Base-by-base conservation (phyloP, 192 early-diverging fungal genomes). In the Coemansia reversa region DNA sequence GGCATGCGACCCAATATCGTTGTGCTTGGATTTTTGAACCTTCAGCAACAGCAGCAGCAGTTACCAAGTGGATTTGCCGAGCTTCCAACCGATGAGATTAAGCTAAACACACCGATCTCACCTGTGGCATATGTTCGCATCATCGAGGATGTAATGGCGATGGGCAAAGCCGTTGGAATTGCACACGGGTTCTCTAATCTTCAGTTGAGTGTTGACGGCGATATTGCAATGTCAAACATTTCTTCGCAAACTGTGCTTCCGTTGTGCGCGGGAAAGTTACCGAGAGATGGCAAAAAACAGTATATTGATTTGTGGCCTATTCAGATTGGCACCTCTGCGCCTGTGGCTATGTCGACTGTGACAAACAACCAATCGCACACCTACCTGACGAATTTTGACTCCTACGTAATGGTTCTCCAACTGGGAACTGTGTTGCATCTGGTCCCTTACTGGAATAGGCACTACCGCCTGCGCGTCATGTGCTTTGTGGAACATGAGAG, bases 231-330 rank as follows among this genome's bases (percentile, higher is more conserved):
- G 67, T 39, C 33, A 32, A 58, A 47, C 62, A 52, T 25, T 3
- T 51, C 19, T 24, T 9, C 18, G 33, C 42, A 11, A 35, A 32
- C n/a, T 57, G 25, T 14, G 64, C 27, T 58, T 24, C 57, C 42
- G 9, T 58, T 52, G 54, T n/a, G 35, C 8, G 35, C 19, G 1
- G 27, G 14, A 49, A 23, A 16, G 11, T 48, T 18, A 18, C 22
- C 47, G 9, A 50, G 5, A 24, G 29, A 22, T 33, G 54, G 27
- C 53, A n/a, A n/a, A n/a, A 53, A 28, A 18, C 82, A 75, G 62
- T 89, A 86, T 61, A 89, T 91, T 59, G 88, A 89, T 55, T 68
- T 89, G 32, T 91, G 90, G 90, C 90, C 90, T 0, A 87, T 89
- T 55, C 88, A 91, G 66, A 84, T 85, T 53, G 74, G 79, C 54